Percentiles rank a stretch among this genome's conserved stretches.
Evolutionary conservation across 2,329 filamentous ascomycete genomes (phyloP).

Genomic region (Verticillium isaacii): DNA sequence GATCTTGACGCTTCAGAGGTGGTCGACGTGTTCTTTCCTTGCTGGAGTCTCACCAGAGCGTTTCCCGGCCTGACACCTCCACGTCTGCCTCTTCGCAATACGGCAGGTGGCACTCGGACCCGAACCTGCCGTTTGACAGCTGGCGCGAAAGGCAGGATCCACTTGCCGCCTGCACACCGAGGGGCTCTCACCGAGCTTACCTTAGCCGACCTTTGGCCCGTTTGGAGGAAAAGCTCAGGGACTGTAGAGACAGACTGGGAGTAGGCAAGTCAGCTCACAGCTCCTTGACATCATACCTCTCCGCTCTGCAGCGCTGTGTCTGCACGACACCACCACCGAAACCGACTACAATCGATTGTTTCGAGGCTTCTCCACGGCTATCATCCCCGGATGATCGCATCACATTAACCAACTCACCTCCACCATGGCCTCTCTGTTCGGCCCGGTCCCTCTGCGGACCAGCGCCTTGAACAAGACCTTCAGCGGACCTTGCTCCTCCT

Average conservation of each 20-base stretch:
- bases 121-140: neutral
- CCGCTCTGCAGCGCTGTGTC: neutral
- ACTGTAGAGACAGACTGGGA: neutral
- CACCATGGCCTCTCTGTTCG: constrained; percentile 28
- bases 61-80: neutral
- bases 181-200: neutral
- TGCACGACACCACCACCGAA: neutral
- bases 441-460: constrained; percentile 28
- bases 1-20: neutral
- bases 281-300: neutral
- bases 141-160: neutral
- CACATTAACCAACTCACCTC: neutral
- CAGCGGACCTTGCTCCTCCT: constrained; percentile 21
- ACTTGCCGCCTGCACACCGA: neutral
- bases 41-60: neutral
- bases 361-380: neutral
- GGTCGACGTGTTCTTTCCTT: neutral
- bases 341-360: neutral
- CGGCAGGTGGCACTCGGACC: neutral
- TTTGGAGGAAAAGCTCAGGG: neutral
- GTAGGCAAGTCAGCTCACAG: neutral
- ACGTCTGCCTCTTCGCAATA: neutral
- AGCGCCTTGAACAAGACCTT: constrained; percentile 19
- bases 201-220: neutral
- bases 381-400: neutral